These are phyloP conservation scores for Anisodus acutangulus DNA, from an alignment of 257 asterid genomes.

Conservation along the genomic window DNA sequence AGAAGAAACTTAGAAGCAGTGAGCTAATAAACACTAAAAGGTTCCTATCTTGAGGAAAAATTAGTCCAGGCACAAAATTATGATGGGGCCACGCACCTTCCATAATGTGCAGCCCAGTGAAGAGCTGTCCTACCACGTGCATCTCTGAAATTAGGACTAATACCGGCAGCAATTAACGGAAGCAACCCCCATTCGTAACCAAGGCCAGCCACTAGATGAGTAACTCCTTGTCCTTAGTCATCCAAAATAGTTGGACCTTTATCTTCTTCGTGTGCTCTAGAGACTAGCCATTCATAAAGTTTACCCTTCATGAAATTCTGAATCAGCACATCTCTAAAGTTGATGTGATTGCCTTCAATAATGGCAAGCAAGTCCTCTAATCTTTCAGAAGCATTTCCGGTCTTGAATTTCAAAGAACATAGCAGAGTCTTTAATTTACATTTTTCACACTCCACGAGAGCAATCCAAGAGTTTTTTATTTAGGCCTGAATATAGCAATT, in stretches of 20 bases:
- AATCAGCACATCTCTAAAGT: slow-evolving; percentile 30
- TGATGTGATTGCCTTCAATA: slow-evolving; percentile 22
- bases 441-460: slow-evolving; percentile 36
- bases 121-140: slow-evolving; percentile 45
- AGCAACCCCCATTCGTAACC: slow-evolving; percentile 40
- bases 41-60: background rate
- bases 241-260: slow-evolving; percentile 39
- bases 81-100: slow-evolving; percentile 34
- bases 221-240: slow-evolving; percentile 42
- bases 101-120: slow-evolving; percentile 44
- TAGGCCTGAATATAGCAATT: slow-evolving; percentile 33
- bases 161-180: slow-evolving; percentile 38
- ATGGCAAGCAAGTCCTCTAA: slow-evolving; percentile 25
- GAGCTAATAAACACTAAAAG: background rate
- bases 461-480: slow-evolving; percentile 35
- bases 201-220: slow-evolving; percentile 43
- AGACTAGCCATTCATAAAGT: slow-evolving; percentile 39
- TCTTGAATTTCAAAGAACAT: slow-evolving; percentile 25
- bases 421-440: slow-evolving; percentile 34
- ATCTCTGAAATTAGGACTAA: slow-evolving; percentile 43
- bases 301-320: slow-evolving; percentile 36
- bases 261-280: slow-evolving; percentile 41
- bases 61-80: background rate
- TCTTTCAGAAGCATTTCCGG: slow-evolving; percentile 25
- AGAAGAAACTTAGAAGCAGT: slow-evolving; percentile 19